A percentile compares a stretch with the other conserved stretches of the same genome.
Conservation (phyloP, 305 asterid species). For the Plantago coronopus region DNA sequence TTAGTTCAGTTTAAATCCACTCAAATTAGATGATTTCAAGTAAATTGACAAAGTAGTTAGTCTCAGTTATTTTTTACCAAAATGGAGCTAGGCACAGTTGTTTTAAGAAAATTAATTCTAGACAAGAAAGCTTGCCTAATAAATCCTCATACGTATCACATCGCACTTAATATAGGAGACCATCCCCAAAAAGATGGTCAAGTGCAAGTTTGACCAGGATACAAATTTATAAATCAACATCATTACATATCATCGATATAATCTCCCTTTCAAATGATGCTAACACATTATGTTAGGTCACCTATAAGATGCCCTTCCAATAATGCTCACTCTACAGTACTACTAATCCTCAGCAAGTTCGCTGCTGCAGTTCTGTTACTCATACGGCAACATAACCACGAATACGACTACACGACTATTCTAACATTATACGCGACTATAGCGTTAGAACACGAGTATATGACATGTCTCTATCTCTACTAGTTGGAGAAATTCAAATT, state of each 20-base stretch:
- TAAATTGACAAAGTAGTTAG: too few species aligned
- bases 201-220: slow-evolving; percentile 12
- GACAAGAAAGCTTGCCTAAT: neutral
- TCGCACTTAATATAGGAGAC: neutral
- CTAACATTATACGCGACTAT: too few species aligned
- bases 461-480: too few species aligned
- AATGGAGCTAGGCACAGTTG: too few species aligned
- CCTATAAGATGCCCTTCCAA: slow-evolving; percentile 30
- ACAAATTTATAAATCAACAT: neutral
- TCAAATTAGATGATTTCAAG: too few species aligned
- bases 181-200: slow-evolving; percentile 2
- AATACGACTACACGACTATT: too few species aligned
- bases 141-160: neutral
- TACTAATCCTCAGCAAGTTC: too few species aligned
- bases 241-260: neutral
- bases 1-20: too few species aligned
- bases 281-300: slow-evolving; percentile 34
- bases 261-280: slow-evolving; percentile 17
- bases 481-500: slow-evolving; percentile 34
- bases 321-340: slow-evolving; percentile 14
- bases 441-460: too few species aligned
- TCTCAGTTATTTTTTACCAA: too few species aligned
- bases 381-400: too few species aligned
- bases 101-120: neutral
- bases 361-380: too few species aligned